Evolutionary conservation across 352 stramenopile genomes (phyloP), one percentile per base, ranked within the genome.

Genomic region (Phytophthora sp.): DNA sequence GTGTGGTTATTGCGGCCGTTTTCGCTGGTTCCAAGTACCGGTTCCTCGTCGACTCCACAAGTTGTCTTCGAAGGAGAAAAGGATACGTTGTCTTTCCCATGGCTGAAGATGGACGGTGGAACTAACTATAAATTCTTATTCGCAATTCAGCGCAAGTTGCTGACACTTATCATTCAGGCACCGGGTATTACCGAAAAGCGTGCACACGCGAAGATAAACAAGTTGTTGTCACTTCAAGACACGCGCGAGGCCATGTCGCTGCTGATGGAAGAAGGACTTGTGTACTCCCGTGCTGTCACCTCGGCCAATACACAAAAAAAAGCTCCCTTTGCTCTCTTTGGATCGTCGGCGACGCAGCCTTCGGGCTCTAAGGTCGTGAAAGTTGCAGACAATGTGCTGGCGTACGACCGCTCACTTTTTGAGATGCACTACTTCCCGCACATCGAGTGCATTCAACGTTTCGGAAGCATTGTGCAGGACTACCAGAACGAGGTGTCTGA

Each of bases 71-170:
- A 91, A 68, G 82, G 69, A n/a, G 82, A 91, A 52, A 91, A 91
- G 61, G 77, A 93, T 44, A 88, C 76, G 37, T 58, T 91, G 8
- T 86, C 84, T 24, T 94, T 83, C 53, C 85, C 85, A 23, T 94
- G 85, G 85, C 70, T 92, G 23, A 91, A 91, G 60, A 94, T 92
- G 85, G 76, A 92, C 50, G 83, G 85, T 24, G 78, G 72, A 45
- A 82, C 77, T 26, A 91, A 94, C 54, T 83, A 85, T 58, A 75
- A 71, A 23, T 94, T 94, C 48, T 31, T 94, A 13, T 88, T 91
- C 23, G 74, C 78, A 21, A 86, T 94, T 39, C 85, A 94, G 54
- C 85, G 85, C 38, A 92, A 90, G 52, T 42, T 94, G 37, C 56
- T 94, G 18, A 48, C 76, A 21, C 68, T 79, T 18, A 68, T 94